These are phyloP conservation scores for Trichoderma orchidacearum DNA, from an alignment of 495 filamentous ascomycete genomes.

Conservation along the genomic window DNA sequence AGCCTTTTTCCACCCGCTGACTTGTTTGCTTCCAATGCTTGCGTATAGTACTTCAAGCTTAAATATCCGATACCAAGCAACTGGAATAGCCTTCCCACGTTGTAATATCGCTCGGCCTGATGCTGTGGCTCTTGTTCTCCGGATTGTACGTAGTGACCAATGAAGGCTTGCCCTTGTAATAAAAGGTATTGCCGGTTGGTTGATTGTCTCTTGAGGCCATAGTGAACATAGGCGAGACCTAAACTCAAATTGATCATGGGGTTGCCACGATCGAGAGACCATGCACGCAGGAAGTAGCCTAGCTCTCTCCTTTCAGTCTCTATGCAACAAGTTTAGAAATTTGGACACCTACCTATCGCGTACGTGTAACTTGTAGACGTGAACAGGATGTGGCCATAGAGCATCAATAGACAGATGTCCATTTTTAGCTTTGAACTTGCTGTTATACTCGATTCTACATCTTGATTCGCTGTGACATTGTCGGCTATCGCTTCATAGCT, in stretches of 20 bases:
- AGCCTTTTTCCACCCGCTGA: background rate
- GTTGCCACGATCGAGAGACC: slow-evolving; percentile 63
- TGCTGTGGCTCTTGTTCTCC: slow-evolving; percentile 20
- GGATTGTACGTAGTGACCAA: slow-evolving; percentile 55
- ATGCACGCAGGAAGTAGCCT: slow-evolving; percentile 83
- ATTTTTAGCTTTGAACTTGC: slow-evolving; percentile 19
- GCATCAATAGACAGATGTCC: slow-evolving; percentile 57
- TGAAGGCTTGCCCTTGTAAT: slow-evolving; percentile 69
- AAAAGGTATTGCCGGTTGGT: slow-evolving; percentile 82
- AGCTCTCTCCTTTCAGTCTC: background rate
- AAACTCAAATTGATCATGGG: slow-evolving; percentile 60
- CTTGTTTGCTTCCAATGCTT: slow-evolving; percentile 5
- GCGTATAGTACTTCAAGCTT: slow-evolving; percentile 62
- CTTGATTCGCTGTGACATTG: slow-evolving; percentile 20
- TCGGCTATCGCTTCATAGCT: slow-evolving; percentile 7
- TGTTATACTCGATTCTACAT: slow-evolving; percentile 5
- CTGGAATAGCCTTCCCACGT: slow-evolving; percentile 71
- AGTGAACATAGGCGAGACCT: slow-evolving; percentile 66
- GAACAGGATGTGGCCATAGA: slow-evolving; percentile 82
- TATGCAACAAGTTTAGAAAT: background rate
- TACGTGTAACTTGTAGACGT: slow-evolving; percentile 63
- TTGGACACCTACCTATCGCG: slow-evolving; percentile 47
- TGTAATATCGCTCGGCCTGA: slow-evolving; percentile 73
- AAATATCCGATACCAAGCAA: slow-evolving; percentile 65
- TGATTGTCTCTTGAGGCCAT: slow-evolving; percentile 73